Conservation (phyloP, 1,139 yeast genomes). For the Hemisphaericaspora xylanilytica region DNA sequence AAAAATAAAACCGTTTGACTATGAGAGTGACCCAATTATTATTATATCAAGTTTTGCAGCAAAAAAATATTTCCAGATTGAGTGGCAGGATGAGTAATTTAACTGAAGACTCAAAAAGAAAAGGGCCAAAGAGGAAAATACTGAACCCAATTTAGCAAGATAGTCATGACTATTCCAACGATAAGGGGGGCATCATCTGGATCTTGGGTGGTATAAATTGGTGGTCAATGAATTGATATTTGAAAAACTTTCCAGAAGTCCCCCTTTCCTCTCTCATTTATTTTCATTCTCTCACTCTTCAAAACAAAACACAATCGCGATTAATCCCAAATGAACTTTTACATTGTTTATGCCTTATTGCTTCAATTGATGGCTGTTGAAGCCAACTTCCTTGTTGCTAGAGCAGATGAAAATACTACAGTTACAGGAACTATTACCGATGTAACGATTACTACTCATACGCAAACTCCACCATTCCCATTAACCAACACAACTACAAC, state of each 20-base stretch:
- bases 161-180: neutral
- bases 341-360: neutral
- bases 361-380: neutral
- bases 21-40: neutral
- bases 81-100: no score
- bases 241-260: neutral
- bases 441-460: neutral
- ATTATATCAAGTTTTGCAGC: no score
- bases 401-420: neutral
- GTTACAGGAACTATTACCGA: neutral
- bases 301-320: neutral
- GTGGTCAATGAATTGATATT: neutral
- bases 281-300: no score
- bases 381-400: neutral
- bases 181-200: neutral
- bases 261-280: no score
- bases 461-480: constrained; percentile 2
- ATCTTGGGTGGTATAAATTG: neutral
- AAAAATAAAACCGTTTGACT: neutral
- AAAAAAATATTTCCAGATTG: neutral
- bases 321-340: constrained; percentile 1
- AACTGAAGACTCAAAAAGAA: neutral
- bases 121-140: neutral
- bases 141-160: neutral
- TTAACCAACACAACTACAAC: constrained; percentile 1